Evolutionary conservation across 2,329 filamentous ascomycete species (phyloP).

Genomic region (Hymenotorrendiella dingleyae): DNA sequence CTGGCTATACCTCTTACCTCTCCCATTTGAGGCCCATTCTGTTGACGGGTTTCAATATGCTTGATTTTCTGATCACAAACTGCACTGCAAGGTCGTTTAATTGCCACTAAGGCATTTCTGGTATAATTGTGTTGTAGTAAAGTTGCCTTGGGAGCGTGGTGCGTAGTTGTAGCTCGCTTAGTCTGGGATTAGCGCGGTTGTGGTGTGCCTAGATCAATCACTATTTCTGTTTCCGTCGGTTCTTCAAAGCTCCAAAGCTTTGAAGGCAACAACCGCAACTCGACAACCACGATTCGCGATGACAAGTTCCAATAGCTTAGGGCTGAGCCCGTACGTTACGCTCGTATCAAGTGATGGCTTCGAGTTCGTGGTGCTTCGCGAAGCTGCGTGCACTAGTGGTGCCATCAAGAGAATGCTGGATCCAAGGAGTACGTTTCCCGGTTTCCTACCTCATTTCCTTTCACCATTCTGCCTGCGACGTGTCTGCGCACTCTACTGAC

Average conservation of each 20-base stretch:
- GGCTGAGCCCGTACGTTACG: slow-evolving; percentile 63
- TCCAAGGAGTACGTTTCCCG: slow-evolving; percentile 48
- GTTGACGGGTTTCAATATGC: no score
- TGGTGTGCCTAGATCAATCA: background rate
- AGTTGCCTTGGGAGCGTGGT: no score
- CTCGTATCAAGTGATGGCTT: slow-evolving; percentile 70
- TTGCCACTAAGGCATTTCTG: background rate
- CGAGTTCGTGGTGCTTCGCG: slow-evolving; percentile 69
- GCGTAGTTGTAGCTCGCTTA: no score
- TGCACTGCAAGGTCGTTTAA: no score
- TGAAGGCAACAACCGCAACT: slow-evolving; percentile 1
- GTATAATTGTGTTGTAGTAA: background rate
- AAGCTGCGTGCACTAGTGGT: slow-evolving; percentile 63
- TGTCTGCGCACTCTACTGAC: background rate
- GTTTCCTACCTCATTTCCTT: slow-evolving; percentile 2
- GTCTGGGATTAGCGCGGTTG: background rate
- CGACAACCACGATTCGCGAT: slow-evolving; percentile 6
- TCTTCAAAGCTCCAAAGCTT: no score
- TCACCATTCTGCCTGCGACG: slow-evolving; percentile 5
- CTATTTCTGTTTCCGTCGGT: no score
- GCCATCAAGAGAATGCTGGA: slow-evolving; percentile 72
- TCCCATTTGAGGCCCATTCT: no score
- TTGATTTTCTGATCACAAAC: no score
- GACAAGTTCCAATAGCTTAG: slow-evolving; percentile 10
- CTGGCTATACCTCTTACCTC: background rate